Base-by-base conservation (phyloP, 2,329 filamentous ascomycete species). In the Venturia carpophila region DNA sequence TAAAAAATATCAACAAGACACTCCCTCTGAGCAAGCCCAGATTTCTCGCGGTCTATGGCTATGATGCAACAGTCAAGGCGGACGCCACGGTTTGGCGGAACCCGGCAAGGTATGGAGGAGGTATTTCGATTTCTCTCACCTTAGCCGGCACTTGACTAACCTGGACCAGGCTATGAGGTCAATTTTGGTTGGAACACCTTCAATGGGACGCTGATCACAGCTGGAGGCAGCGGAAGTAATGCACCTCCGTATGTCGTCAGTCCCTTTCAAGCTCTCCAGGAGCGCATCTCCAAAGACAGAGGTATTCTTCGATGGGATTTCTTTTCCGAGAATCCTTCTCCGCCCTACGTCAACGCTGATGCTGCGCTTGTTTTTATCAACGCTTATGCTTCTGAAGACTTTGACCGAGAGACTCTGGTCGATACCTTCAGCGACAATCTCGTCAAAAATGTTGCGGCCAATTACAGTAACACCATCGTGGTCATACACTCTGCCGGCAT, bases 401-500 rank as follows among this genome's bases (percentile, higher is more conserved):
- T 67, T 62, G 73, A 74, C 43, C 69, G 72, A 21, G 65, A 65
- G 42, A 68, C 64, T n/a, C 66, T 73, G 15, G 68, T 68, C 34
- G 70, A 72, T 58, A 65, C 67, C 43, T 72, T 68, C 62, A 70
- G 69, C 27, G 71, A 73, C 63, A 69, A 62, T 0, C 68, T 74
- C 1, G 69, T 74, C 49, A 69, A 49, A 7, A 71, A 72, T 62
- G 66, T 67, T 19, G 66, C 66, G 5, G 45, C 19, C 11, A 47
- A 66, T 30, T 67, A 64, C 60, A 49, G 17, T 17, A 67, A 80
- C 34, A 84, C 81, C 43, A 88, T 89, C 0, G 79, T 91, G 1
- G 87, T 91, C 0, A 79, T 91, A 0, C 88, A 91, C 71, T 87
- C 86, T 0, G 87, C 91, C 24, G 88, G 88, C 0, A 86, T 87